A percentile compares a stretch with the other conserved stretches of the same genome.
These are phyloP conservation scores for Nigrospora oryzae DNA, from an alignment of 2,329 filamentous ascomycete species.

Conservation along the genomic window DNA sequence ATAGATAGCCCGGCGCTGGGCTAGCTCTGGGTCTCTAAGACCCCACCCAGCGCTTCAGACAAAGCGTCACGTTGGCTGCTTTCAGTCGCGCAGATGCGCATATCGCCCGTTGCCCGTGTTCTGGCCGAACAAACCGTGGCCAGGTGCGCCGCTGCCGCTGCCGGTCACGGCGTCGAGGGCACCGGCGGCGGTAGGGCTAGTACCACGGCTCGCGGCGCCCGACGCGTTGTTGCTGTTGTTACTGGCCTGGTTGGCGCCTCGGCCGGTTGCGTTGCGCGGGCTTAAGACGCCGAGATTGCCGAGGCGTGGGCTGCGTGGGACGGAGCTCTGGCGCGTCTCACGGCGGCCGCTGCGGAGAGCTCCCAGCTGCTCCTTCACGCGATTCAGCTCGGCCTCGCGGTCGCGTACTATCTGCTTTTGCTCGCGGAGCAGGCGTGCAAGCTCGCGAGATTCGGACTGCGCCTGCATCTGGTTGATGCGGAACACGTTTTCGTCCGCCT, in stretches of 20 bases:
- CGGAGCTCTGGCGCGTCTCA: slow-evolving; percentile 47
- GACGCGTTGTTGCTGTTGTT: slow-evolving; percentile 18
- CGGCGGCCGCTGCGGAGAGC: slow-evolving; percentile 38
- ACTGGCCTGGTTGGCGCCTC: slow-evolving; percentile 15
- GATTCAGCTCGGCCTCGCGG: slow-evolving; percentile 41
- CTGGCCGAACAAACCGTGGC: slow-evolving; percentile 22
- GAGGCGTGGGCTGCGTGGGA: slow-evolving; percentile 48
- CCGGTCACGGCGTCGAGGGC: slow-evolving; percentile 16
- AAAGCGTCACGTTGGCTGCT: neutral
- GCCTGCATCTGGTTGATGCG: slow-evolving; percentile 38
- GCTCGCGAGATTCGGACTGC: slow-evolving; percentile 21
- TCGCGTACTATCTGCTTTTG: slow-evolving; percentile 35
- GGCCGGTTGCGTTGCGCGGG: slow-evolving; percentile 26
- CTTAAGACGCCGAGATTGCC: slow-evolving; percentile 36
- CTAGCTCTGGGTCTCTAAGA: too few species aligned
- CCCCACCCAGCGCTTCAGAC: too few species aligned
- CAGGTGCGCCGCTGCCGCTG: slow-evolving; percentile 17
- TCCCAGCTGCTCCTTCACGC: slow-evolving; percentile 38
- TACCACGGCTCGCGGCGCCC: slow-evolving; percentile 37
- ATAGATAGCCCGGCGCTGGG: too few species aligned
- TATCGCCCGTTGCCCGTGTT: slow-evolving; percentile 21
- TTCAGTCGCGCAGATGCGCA: slow-evolving; percentile 7
- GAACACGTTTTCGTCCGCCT: slow-evolving; percentile 34
- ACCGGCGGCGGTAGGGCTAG: slow-evolving; percentile 34
- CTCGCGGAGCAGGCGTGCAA: slow-evolving; percentile 29